phyloP scores from a whole-genome alignment of 2,329 filamentous ascomycete genomes.

The Aschersonia sp. region DNA sequence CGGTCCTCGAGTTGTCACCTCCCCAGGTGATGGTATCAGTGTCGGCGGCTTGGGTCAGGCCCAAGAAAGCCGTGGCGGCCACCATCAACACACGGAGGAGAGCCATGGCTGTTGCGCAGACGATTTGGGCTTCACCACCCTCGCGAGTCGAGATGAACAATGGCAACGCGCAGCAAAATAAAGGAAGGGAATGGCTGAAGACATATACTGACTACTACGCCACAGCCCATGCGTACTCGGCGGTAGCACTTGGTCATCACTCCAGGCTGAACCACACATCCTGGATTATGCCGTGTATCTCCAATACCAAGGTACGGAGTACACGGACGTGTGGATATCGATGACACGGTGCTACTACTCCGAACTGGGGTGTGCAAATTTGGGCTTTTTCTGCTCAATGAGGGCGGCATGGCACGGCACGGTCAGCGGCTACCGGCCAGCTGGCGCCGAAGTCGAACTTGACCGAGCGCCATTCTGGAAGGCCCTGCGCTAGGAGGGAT shows the following conservation, averaged over 20 bases:
- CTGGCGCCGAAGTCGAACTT: constrained; percentile 1
- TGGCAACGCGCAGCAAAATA: not conserved
- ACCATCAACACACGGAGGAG: constrained; percentile 13
- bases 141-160: not conserved
- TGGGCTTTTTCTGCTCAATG: not conserved
- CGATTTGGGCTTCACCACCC: not conserved
- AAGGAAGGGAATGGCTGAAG: not conserved
- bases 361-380: no score
- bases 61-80: constrained; percentile 17
- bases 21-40: constrained; percentile 47
- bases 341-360: not conserved
- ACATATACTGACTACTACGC: not conserved
- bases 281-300: not conserved
- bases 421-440: not conserved
- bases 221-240: not conserved
- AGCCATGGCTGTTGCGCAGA: constrained; percentile 9
- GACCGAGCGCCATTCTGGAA: constrained; percentile 1
- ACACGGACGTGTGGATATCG: not conserved
- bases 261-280: not conserved
- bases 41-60: constrained; percentile 19
- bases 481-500: not conserved
- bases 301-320: not conserved
- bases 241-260: not conserved
- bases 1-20: constrained; percentile 37
- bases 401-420: not conserved